Evolutionary conservation across 2,329 filamentous ascomycete species (phyloP).

Genomic region (Akanthomyces uredinophilus): DNA sequence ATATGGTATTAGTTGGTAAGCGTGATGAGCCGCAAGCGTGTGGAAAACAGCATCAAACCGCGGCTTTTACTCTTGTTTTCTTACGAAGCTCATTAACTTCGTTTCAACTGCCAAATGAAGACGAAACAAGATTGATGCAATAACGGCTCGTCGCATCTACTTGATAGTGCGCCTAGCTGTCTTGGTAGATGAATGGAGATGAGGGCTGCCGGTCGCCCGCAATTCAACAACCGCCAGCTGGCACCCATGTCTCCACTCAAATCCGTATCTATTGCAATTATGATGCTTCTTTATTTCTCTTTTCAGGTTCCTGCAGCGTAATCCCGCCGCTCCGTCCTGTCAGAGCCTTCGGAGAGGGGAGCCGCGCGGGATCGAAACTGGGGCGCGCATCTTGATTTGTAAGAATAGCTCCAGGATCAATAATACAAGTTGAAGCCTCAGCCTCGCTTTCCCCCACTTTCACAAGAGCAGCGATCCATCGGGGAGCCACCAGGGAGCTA

Average conservation of each 20-base stretch:
- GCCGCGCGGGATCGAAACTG: background rate
- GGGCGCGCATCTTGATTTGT: conserved; percentile 4
- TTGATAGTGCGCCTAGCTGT: too few species aligned
- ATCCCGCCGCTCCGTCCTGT: background rate
- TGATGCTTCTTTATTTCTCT: background rate
- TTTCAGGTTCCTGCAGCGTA: background rate
- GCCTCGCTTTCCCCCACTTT: background rate
- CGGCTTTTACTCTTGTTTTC: background rate
- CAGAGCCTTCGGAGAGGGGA: background rate
- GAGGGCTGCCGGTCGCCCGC: too few species aligned
- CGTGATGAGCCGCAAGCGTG: background rate
- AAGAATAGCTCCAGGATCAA: conserved; percentile 1
- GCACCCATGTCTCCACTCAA: too few species aligned
- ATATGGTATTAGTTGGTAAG: conserved; percentile 10
- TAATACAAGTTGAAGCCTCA: background rate
- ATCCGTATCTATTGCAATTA: too few species aligned
- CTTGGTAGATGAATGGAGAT: too few species aligned
- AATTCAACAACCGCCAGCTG: too few species aligned
- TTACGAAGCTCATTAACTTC: too few species aligned
- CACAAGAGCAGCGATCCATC: background rate
- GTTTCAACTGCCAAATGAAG: too few species aligned
- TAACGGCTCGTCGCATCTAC: too few species aligned
- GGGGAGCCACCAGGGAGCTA: background rate
- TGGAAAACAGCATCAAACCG: background rate
- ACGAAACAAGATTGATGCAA: too few species aligned